A percentile compares a stretch with the other conserved stretches of the same genome.
These are phyloP conservation scores for Exophiala viscosa DNA, from an alignment of 2,329 filamentous ascomycete genomes.

Conservation along the genomic window DNA sequence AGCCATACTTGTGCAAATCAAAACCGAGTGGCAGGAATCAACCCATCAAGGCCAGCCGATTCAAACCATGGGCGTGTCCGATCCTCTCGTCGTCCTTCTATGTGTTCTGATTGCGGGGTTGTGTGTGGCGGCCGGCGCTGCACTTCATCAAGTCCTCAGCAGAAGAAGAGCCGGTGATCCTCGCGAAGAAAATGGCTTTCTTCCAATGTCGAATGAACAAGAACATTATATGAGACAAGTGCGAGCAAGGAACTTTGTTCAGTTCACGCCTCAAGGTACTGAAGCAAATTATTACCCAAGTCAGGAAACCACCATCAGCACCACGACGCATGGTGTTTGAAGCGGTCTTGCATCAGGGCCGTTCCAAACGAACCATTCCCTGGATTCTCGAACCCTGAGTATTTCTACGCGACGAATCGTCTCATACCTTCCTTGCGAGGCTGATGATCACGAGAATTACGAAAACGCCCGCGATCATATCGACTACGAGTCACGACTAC, in stretches of 20 bases:
- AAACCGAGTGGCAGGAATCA: neutral
- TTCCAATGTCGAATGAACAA: conserved; percentile 8
- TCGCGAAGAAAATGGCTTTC: neutral
- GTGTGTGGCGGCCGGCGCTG: conserved; percentile 13
- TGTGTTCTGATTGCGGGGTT: conserved; percentile 13
- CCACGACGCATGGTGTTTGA: conserved; percentile 2
- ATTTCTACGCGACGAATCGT: neutral
- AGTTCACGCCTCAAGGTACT: neutral
- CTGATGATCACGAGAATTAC: neutral
- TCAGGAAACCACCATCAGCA: conserved; percentile 3
- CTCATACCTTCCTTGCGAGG: too few relatives aligned
- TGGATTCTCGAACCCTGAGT: neutral
- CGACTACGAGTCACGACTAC: neutral
- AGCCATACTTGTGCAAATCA: neutral
- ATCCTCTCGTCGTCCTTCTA: conserved; percentile 14
- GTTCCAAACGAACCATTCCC: neutral
- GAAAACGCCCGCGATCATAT: neutral
- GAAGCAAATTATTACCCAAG: neutral
- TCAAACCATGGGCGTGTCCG: conserved; percentile 13
- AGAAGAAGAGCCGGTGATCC: neutral
- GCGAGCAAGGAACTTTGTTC: conserved; percentile 11
- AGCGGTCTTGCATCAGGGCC: too few relatives aligned
- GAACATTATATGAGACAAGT: conserved; percentile 14
- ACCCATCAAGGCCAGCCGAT: neutral
- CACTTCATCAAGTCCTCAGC: conserved; percentile 12